phyloP scores from a whole-genome alignment of 2,329 filamentous ascomycete genomes.

The Colletotrichum orbiculare region DNA sequence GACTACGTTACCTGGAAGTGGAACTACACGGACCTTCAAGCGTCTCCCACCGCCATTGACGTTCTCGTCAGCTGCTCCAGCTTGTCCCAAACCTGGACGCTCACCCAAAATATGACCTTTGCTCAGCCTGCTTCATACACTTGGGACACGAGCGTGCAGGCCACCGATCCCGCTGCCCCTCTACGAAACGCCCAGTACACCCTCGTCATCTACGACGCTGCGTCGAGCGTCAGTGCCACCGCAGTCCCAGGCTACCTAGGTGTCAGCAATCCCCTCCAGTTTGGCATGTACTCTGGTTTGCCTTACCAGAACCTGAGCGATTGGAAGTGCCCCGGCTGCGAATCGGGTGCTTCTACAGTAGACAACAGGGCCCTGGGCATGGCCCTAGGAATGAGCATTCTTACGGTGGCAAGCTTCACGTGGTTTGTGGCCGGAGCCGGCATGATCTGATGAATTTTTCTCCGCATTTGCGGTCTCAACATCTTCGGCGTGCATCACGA shows the following conservation, averaged over 20 bases:
- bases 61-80: conserved; percentile 67
- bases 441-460: conserved; percentile 41
- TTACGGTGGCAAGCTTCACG: conserved; percentile 70
- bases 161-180: conserved; percentile 56
- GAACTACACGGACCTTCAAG: conserved; percentile 73
- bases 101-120: conserved; percentile 73
- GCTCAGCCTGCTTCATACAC: conserved; percentile 58
- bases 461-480: conserved; percentile 25
- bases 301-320: conserved; percentile 63
- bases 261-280: conserved; percentile 59
- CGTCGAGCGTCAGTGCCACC: conserved; percentile 59
- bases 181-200: conserved; percentile 68
- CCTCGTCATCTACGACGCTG: conserved; percentile 70
- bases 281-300: conserved; percentile 67
- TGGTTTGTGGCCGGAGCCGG: conserved; percentile 66
- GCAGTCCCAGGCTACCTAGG: conserved; percentile 67
- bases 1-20: conserved; percentile 70
- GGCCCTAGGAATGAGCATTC: conserved; percentile 63
- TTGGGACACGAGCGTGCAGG: conserved; percentile 68
- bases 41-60: conserved; percentile 69
- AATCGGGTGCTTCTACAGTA: conserved; percentile 58
- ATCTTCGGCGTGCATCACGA: conserved; percentile 13
- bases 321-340: conserved; percentile 70
- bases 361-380: conserved; percentile 62
- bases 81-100: conserved; percentile 66